Conservation (phyloP, 306 rosid species). For the Cicer cuneatum region DNA sequence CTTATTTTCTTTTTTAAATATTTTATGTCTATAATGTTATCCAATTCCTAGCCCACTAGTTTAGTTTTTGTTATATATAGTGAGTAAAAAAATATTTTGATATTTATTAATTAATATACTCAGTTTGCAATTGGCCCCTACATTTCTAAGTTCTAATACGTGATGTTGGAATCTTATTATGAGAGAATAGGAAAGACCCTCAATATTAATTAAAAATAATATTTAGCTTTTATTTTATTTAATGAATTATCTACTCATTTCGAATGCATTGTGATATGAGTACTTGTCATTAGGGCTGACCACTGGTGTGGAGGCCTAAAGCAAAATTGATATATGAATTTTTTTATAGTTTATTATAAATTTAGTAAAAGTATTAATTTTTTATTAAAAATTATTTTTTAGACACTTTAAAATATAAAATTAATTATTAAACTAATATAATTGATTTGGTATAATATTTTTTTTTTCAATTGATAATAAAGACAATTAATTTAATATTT, state of each 20-base stretch:
- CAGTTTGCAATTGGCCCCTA: slow-evolving; percentile 37
- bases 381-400: too few relatives aligned
- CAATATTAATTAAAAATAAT: not conserved
- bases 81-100: not conserved
- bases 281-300: too few relatives aligned
- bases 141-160: not conserved
- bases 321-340: too few relatives aligned
- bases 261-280: slow-evolving; percentile 1
- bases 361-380: too few relatives aligned
- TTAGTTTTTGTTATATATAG: slow-evolving; percentile 24
- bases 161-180: slow-evolving; percentile 6
- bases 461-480: too few relatives aligned
- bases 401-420: too few relatives aligned
- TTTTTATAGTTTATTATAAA: too few relatives aligned
- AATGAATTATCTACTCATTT: not conserved
- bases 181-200: not conserved
- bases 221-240: not conserved
- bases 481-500: too few relatives aligned
- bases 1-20: not conserved
- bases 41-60: slow-evolving; percentile 38
- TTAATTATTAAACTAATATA: too few relatives aligned
- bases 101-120: slow-evolving; percentile 11
- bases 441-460: too few relatives aligned
- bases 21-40: slow-evolving; percentile 43
- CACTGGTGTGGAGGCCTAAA: too few relatives aligned